Base-by-base conservation (phyloP, 352 stramenopile genomes). In the Phytopythium kandeliae region DNA sequence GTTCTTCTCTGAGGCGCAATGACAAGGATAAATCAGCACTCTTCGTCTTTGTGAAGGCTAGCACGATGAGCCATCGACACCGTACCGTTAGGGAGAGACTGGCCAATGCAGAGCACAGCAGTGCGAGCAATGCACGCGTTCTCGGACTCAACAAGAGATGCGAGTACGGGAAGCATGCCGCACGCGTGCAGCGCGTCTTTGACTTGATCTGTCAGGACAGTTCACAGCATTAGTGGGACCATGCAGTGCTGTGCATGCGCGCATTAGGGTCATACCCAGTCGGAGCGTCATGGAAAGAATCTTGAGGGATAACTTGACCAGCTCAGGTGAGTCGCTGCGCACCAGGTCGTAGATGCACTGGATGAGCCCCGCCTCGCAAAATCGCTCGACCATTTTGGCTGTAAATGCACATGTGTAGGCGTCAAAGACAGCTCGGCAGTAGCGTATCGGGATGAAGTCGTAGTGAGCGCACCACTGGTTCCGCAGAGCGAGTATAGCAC, bases 71-170 rank as follows among this genome's bases (percentile, higher is more conserved):
- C 22, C 35, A 46, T 12, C n/a, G 1, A 31, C 22, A 11, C 13
- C 62, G 28, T 61, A 89, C 78, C 51, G 30, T 85, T 80, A 13
- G 78, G 76, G 0, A 86, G 59, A 0, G 71, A 77, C 19, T 84
- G 48, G 1, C 78, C 74, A 33, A 88, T 69, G 38, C 72, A 86
- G 15, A 72, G 58, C 10, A 85, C 62, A 2, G 77, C 74, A 26
- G 74, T 62, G 13, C 71, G 81, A 0, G 70, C 67, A 22, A 88
- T 71, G 33, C 48, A 48, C 28, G 53, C 33, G n/a, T 72, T 55
- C 7, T 58, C 41, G 0, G 67, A 77, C n/a, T 71, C 52, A 3
- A 79, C 60, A 7, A 82, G 60, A 15, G 65, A 62, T 31, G 81
- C 63, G 26, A 88, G 56, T 1, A 81, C 51, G 0, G 65, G 53